A percentile compares a stretch with the other conserved stretches of the same genome.
Conservation (phyloP, 2,329 filamentous ascomycete species). For the Ambrosiella cleistominuta region DNA sequence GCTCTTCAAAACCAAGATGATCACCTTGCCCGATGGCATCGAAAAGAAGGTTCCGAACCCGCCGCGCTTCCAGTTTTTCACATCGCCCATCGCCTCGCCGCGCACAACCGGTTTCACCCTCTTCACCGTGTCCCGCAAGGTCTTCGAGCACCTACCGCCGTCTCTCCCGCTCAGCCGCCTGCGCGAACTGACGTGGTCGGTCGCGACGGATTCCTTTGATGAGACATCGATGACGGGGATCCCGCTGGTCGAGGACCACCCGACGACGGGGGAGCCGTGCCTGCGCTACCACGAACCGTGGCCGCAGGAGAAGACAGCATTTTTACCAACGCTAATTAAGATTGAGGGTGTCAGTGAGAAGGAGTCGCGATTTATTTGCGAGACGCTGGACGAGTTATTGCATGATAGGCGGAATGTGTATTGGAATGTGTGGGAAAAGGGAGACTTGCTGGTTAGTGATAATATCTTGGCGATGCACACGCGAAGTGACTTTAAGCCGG, state of each 20-base stretch:
- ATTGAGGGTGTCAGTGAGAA: slow-evolving; percentile 22
- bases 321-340: slow-evolving; percentile 26
- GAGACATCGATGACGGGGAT: slow-evolving; percentile 26
- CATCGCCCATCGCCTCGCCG: slow-evolving; percentile 28
- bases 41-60: slow-evolving; percentile 26
- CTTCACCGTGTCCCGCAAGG: slow-evolving; percentile 32
- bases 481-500: slow-evolving; percentile 27
- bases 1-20: slow-evolving; percentile 33
- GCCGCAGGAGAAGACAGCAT: slow-evolving; percentile 32
- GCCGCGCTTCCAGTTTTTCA: slow-evolving; percentile 36
- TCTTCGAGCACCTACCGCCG: slow-evolving; percentile 29
- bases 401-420: slow-evolving; percentile 33
- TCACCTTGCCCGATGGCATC: slow-evolving; percentile 22
- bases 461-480: slow-evolving; percentile 34
- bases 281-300: slow-evolving; percentile 38
- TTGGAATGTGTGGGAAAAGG: slow-evolving; percentile 35
- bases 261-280: slow-evolving; percentile 27
- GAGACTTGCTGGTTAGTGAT: slow-evolving; percentile 35
- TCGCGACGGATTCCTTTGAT: slow-evolving; percentile 30
- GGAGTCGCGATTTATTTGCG: slow-evolving; percentile 22
- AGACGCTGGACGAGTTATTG: slow-evolving; percentile 18
- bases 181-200: slow-evolving; percentile 28
- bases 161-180: slow-evolving; percentile 23
- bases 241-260: slow-evolving; percentile 28
- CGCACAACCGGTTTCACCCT: slow-evolving; percentile 35